Base-by-base conservation (phyloP, 352 stramenopile species). In the Pythium dissotocum region DNA sequence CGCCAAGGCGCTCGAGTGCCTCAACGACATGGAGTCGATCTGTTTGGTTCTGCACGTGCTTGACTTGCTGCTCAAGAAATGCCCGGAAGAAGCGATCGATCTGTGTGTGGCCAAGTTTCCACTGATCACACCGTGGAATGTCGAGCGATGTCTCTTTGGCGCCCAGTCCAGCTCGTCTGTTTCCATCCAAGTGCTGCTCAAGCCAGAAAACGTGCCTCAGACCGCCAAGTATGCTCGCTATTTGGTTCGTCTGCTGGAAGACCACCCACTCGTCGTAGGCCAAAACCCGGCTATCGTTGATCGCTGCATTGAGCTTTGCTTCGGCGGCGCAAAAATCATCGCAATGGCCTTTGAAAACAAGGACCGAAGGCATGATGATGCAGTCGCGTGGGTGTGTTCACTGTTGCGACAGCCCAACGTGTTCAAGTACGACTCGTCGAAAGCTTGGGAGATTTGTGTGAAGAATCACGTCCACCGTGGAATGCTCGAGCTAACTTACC, bases 11-110 rank as follows among this genome's bases (percentile, higher is more conserved):
- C 65, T 93, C 13, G 67, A 70, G 26, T 71, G 69, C 0, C 69
- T 94, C 10, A 72, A 76, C 40, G 79, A 91, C 44, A 81, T 73
- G 26, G 65, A 88, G 30, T 93, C 88, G 24, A 64, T 95, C 21
- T 94, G 85, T 54, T 59, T 96, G 4, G 59, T 93, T 7, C 71
- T 96, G 0, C 88, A 96, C 57, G 64, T 93, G 30, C 72, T 96
- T 2, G 86, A 91, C 54, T 75, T 96, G 53, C 68, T 96, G 59
- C 63, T 95, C 24, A 96, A 95, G 61, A 95, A 91, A 57, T 91
- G 77, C 13, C 80, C 87, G 0, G 38, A 77, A 21, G 81, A 93
- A 69, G 73, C 85, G 35, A 83, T 95, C 62, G 83, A 91, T 14
- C 65, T 93, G 18, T 93, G 88, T 51, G 82, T 94, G 2, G 64